phyloP scores from a whole-genome alignment of 306 rosid genomes.

The Corylus avellana region DNA sequence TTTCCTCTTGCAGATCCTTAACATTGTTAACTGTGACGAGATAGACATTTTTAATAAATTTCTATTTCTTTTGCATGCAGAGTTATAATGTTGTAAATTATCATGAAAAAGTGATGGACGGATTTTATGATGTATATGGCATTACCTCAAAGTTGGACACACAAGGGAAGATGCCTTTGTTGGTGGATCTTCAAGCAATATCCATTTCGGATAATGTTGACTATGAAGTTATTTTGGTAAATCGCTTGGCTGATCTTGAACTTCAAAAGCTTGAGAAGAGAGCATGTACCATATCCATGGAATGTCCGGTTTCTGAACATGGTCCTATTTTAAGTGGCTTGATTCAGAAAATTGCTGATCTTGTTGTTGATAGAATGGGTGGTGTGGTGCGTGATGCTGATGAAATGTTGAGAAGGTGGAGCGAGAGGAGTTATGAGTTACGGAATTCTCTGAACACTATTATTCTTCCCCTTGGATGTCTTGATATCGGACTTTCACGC shows the following conservation, averaged over 20 bases:
- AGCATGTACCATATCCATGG: slow-evolving; percentile 49
- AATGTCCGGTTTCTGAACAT: slow-evolving; percentile 53
- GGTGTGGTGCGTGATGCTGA: slow-evolving; percentile 92
- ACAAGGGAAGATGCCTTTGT: slow-evolving; percentile 90
- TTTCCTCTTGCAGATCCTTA: slow-evolving; percentile 18
- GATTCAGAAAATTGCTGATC: slow-evolving; percentile 83
- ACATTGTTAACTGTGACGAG: slow-evolving; percentile 10
- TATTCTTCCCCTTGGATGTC: slow-evolving; percentile 82
- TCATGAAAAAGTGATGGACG: slow-evolving; percentile 88
- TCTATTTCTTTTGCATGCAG: slow-evolving; percentile 50
- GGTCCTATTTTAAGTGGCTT: slow-evolving; percentile 70
- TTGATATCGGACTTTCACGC: slow-evolving; percentile 97
- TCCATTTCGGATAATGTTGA: slow-evolving; percentile 62
- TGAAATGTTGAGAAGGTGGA: slow-evolving; percentile 74
- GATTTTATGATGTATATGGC: slow-evolving; percentile 88
- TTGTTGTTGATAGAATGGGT: slow-evolving; percentile 94
- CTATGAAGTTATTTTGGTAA: slow-evolving; percentile 82
- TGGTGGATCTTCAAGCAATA: slow-evolving; percentile 69
- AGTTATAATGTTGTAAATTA: slow-evolving; percentile 82
- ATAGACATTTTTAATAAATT: slow-evolving; percentile 29
- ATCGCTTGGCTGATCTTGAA: slow-evolving; percentile 64
- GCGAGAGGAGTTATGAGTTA: slow-evolving; percentile 66
- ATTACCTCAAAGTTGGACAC: slow-evolving; percentile 57
- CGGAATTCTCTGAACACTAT: slow-evolving; percentile 59
- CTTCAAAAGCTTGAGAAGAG: slow-evolving; percentile 73